phyloP scores from a whole-genome alignment of 495 filamentous ascomycete genomes.

The Podospora pseudocomata region DNA sequence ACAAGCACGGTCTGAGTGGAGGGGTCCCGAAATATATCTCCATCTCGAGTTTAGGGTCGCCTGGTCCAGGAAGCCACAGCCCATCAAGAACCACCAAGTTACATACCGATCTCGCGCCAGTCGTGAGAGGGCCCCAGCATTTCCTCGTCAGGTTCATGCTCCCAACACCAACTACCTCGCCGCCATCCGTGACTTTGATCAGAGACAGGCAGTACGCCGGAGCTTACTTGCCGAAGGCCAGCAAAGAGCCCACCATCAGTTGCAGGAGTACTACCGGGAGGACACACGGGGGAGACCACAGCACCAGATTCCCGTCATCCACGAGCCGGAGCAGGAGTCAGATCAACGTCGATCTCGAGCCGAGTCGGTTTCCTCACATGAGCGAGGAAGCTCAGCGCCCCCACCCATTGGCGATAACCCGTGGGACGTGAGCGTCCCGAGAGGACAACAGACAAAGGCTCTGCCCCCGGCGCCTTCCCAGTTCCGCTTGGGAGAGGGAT shows the following conservation, averaged over 20 bases:
- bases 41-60: conserved; percentile 47
- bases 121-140: conserved; percentile 37
- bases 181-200: conserved; percentile 33
- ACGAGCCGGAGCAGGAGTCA: conserved; percentile 25
- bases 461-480: conserved; percentile 39
- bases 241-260: conserved; percentile 24
- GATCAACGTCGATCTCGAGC: conserved; percentile 25
- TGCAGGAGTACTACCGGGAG: conserved; percentile 33
- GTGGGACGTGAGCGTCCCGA: conserved; percentile 35
- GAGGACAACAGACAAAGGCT: conserved; percentile 24
- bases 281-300: conserved; percentile 15
- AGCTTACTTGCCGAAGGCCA: conserved; percentile 9
- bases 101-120: conserved; percentile 42
- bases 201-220: conserved; percentile 22
- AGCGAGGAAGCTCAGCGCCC: conserved; percentile 44
- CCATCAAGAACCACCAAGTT: conserved; percentile 40
- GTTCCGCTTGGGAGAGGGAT: conserved; percentile 45
- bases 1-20: conserved; percentile 29
- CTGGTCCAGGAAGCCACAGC: conserved; percentile 37
- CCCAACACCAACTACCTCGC: conserved; percentile 42
- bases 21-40: conserved; percentile 43
- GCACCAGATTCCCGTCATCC: conserved; percentile 21
- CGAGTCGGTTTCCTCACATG: conserved; percentile 32
- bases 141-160: conserved; percentile 42
- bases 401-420: conserved; percentile 43